Conservation (phyloP, 148 eudicot genomes). For the Amaranthus hypochondriacus region DNA sequence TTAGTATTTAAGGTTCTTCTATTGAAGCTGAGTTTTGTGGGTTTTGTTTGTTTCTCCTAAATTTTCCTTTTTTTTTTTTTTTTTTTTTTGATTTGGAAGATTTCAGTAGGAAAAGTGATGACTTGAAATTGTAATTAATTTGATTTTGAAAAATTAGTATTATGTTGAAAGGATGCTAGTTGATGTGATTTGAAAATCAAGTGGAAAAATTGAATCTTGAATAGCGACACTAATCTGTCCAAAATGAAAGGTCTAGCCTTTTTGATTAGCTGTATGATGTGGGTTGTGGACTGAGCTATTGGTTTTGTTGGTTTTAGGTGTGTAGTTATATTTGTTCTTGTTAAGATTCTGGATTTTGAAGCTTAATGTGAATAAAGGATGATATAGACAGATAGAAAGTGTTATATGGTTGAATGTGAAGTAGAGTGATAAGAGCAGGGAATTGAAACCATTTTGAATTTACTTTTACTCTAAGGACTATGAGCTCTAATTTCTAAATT, state of each 20-base stretch:
- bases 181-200: not conserved
- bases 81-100: not conserved
- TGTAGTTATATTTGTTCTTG: not conserved
- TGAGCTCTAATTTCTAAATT: not conserved
- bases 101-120: not conserved
- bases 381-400: too few species aligned
- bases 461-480: not conserved
- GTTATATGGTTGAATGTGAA: too few species aligned
- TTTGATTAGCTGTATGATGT: too few species aligned
- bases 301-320: not conserved
- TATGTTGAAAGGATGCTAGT: not conserved
- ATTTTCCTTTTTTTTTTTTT: too few species aligned
- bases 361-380: not conserved
- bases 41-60: not conserved
- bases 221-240: too few species aligned
- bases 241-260: too few species aligned
- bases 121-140: not conserved
- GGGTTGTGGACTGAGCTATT: not conserved
- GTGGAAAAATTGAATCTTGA: not conserved
- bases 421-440: not conserved
- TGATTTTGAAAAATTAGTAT: not conserved
- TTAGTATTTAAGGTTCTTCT: conserved; percentile 4
- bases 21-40: not conserved
- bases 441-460: not conserved
- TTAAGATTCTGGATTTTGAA: not conserved